Conservation (phyloP, 129 eudicot species). For the Lonicera japonica region DNA sequence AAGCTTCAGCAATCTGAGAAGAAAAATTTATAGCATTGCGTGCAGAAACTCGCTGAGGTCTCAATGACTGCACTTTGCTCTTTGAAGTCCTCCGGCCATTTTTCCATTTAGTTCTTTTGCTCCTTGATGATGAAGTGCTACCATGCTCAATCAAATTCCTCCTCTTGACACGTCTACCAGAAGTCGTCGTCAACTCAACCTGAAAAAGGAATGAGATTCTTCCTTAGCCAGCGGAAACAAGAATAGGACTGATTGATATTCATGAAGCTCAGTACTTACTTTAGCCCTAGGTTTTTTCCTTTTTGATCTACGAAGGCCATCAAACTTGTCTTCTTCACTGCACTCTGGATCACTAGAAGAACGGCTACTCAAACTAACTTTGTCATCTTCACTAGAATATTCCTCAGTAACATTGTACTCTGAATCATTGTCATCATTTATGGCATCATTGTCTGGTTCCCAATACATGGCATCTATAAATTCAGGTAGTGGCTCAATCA, state of each 20-base stretch:
- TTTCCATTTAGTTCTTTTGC: constrained; percentile 39
- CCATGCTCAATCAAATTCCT: constrained; percentile 42
- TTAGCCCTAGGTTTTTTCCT: constrained; percentile 46
- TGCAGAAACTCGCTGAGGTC: constrained; percentile 84
- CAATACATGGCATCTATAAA: constrained; percentile 66
- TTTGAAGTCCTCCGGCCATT: constrained; percentile 13
- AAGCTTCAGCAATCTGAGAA: constrained; percentile 31
- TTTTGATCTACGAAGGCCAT: constrained; percentile 60
- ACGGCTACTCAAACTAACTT: constrained; percentile 35
- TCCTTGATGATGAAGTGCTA: constrained; percentile 57
- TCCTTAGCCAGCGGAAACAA: constrained; percentile 14
- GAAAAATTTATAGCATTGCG: constrained; percentile 44
- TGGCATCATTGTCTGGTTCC: constrained; percentile 83
- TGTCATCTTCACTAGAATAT: constrained; percentile 55
- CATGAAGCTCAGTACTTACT: constrained; percentile 34
- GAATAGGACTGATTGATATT: neutral
- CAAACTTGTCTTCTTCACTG: constrained; percentile 36
- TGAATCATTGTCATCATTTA: constrained; percentile 77
- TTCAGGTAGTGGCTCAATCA: constrained; percentile 73
- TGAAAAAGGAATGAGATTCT: constrained; percentile 21
- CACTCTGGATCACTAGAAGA: constrained; percentile 50
- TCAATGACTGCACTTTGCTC: constrained; percentile 29
- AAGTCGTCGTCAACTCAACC: constrained; percentile 45
- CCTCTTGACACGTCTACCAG: constrained; percentile 59
- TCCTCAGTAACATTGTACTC: constrained; percentile 76